These are phyloP conservation scores for Emmonsiellopsis sp. DNA, from an alignment of 2,329 filamentous ascomycete species.

Conservation along the genomic window DNA sequence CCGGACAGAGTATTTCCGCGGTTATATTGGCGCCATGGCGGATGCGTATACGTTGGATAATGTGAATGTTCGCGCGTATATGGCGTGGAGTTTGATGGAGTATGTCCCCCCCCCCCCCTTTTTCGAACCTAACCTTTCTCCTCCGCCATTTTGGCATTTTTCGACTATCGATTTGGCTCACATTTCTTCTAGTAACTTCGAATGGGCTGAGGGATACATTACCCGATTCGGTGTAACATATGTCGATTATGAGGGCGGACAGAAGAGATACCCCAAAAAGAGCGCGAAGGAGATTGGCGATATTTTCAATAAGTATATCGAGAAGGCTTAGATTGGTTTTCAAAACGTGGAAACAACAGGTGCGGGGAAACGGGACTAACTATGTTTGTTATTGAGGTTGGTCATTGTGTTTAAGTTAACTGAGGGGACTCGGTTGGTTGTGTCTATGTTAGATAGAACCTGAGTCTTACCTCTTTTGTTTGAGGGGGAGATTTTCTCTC, in stretches of 20 bases:
- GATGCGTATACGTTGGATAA: constrained; percentile 61
- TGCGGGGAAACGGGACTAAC: too few relatives aligned
- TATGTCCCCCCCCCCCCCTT: constrained; percentile 29
- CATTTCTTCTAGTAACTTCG: constrained; percentile 55
- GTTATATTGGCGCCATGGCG: constrained; percentile 68
- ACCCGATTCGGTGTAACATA: constrained; percentile 77
- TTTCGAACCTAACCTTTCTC: too few relatives aligned
- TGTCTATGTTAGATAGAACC: too few relatives aligned
- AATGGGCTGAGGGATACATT: constrained; percentile 86
- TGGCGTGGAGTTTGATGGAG: constrained; percentile 84
- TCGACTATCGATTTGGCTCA: constrained; percentile 4
- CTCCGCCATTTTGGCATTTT: neutral
- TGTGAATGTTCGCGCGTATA: constrained; percentile 70
- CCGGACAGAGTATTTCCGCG: constrained; percentile 67
- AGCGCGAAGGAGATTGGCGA: constrained; percentile 62
- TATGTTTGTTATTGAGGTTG: too few relatives aligned
- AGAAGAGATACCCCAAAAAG: constrained; percentile 76
- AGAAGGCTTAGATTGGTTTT: constrained; percentile 39
- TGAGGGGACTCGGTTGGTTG: too few relatives aligned
- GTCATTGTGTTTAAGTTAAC: too few relatives aligned
- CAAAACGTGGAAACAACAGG: too few relatives aligned
- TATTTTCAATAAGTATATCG: constrained; percentile 62
- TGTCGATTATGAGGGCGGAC: constrained; percentile 70
- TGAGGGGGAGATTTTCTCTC: too few relatives aligned
- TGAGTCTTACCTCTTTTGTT: too few relatives aligned